These are phyloP conservation scores for Neurospora crassa DNA, from an alignment of 2,329 filamentous ascomycete species.

Conservation along the genomic window DNA sequence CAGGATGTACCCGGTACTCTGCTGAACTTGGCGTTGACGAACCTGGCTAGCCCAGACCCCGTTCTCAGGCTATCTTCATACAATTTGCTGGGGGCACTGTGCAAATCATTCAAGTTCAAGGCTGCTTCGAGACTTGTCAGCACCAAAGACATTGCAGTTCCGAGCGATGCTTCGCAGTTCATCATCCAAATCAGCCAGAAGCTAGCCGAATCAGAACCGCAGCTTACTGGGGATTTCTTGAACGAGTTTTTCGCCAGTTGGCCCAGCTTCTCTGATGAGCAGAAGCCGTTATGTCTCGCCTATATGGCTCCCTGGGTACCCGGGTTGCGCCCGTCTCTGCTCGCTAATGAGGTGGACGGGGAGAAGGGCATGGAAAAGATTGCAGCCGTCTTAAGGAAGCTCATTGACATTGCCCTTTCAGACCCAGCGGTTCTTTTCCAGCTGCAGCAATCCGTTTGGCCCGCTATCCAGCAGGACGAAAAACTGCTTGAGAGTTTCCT, in stretches of 20 bases:
- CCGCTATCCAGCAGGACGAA: slow-evolving; percentile 54
- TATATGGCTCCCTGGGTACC: slow-evolving; percentile 64
- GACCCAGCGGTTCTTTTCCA: slow-evolving; percentile 50
- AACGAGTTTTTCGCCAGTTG: slow-evolving; percentile 67
- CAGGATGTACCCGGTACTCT: slow-evolving; percentile 63
- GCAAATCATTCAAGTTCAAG: slow-evolving; percentile 58
- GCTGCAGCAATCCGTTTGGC: slow-evolving; percentile 59
- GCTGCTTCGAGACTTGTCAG: slow-evolving; percentile 52
- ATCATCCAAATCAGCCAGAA: slow-evolving; percentile 57
- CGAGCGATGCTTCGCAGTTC: slow-evolving; percentile 52
- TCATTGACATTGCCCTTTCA: slow-evolving; percentile 54
- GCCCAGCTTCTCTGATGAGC: slow-evolving; percentile 59
- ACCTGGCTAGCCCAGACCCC: slow-evolving; percentile 53
- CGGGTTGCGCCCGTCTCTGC: slow-evolving; percentile 48
- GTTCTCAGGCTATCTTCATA: slow-evolving; percentile 54
- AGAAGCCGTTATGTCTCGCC: slow-evolving; percentile 55
- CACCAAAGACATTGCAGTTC: slow-evolving; percentile 54
- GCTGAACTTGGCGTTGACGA: slow-evolving; percentile 57
- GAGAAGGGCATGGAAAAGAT: slow-evolving; percentile 60
- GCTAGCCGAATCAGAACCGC: slow-evolving; percentile 53
- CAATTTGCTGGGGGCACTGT: slow-evolving; percentile 57
- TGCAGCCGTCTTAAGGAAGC: slow-evolving; percentile 51
- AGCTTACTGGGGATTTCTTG: slow-evolving; percentile 58
- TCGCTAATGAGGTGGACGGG: slow-evolving; percentile 50
- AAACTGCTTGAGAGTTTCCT: slow-evolving; percentile 56